Percentiles rank a stretch among this genome's conserved stretches.
Conservation (phyloP, 169 alveolate genomes). For the Cryptosporidium parvum region DNA sequence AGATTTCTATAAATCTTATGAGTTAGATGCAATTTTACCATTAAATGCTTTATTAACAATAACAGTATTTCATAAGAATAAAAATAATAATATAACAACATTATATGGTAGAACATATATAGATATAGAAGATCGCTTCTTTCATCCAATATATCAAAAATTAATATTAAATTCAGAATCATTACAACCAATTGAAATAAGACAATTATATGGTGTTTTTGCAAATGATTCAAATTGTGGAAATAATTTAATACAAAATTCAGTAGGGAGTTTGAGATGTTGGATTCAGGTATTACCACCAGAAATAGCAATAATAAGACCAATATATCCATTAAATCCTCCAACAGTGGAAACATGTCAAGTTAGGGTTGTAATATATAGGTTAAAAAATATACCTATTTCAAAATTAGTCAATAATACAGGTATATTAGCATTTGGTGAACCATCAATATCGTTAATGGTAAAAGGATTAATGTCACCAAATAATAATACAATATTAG, state of each 20-base stretch:
- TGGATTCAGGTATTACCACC: conserved; percentile 74
- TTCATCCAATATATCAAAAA: conserved; percentile 70
- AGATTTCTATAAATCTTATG: conserved; percentile 66
- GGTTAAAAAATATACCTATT: conserved; percentile 52
- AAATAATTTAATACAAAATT: conserved; percentile 9
- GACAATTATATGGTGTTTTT: conserved; percentile 30
- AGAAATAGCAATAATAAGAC: conserved; percentile 67
- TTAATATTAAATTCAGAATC: conserved; percentile 26
- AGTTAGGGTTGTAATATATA: conserved; percentile 70
- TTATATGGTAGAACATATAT: conserved; percentile 71
- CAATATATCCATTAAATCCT: conserved; percentile 72
- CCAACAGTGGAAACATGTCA: conserved; percentile 72
- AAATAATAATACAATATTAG: conserved; percentile 45
- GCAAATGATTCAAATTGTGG: conserved; percentile 5
- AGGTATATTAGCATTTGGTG: conserved; percentile 73
- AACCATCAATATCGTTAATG: conserved; percentile 64
- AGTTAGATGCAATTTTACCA: conserved; percentile 72
- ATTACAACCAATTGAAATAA: conserved; percentile 59
- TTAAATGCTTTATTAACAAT: conserved; percentile 62
- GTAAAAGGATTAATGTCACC: conserved; percentile 76
- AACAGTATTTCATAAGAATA: conserved; percentile 57
- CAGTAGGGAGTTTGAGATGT: conserved; percentile 76
- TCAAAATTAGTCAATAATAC: conserved; percentile 63
- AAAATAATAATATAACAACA: conserved; percentile 34
- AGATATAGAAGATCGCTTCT: conserved; percentile 73